Evolutionary conservation across 2,329 filamentous ascomycete species (phyloP), one percentile per base, ranked within the genome.

Genomic region (Diaporthe destruens): DNA sequence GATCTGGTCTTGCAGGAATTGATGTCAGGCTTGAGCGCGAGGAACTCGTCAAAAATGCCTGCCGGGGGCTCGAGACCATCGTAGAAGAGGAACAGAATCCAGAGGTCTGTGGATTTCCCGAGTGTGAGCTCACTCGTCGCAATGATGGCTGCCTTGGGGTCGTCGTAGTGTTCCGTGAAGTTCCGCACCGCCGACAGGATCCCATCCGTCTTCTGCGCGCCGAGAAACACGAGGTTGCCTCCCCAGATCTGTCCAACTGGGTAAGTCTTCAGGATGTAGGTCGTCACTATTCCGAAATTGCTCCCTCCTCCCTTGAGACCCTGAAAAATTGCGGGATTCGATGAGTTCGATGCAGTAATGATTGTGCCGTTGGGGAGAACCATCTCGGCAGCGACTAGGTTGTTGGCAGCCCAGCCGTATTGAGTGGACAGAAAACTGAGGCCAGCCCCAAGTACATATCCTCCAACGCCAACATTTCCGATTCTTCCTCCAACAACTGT

Each of bases 21-120:
- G 29, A 83, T 77, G 0, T 81, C 73, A 1, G 84, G 83, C 1
- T 80, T 77, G 59, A 88, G 82, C 51, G 82, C 81, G 2, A 86
- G 85, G 78, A 92, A 92, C 71, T 86, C 85, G 71, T 85, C 83
- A 72, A 92, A 92, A 2, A 88, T 84, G 6, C 82, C 86, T 1
- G 81, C 77, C 0, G 90, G 89, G 0, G 85, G 85, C 66, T 80
- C 79, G 0, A 85, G 84, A 1, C 87, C 90, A 78, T 92, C 88
- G 78, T 91, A 92, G 81, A 90, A 91, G 47, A 90, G 78, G 79
- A 91, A 91, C 73, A 92, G 79, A 72, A 89, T 84, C 87, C 88
- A 91, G 25, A 87, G 82, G 74, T 90, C 83, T 59, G 89, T 75
- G 0, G 85, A 72, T 14, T 82, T 82, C 2, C 83, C 77, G 4